phyloP scores from a whole-genome alignment of 2,329 filamentous ascomycete species.

The Aspergillus hortae region DNA sequence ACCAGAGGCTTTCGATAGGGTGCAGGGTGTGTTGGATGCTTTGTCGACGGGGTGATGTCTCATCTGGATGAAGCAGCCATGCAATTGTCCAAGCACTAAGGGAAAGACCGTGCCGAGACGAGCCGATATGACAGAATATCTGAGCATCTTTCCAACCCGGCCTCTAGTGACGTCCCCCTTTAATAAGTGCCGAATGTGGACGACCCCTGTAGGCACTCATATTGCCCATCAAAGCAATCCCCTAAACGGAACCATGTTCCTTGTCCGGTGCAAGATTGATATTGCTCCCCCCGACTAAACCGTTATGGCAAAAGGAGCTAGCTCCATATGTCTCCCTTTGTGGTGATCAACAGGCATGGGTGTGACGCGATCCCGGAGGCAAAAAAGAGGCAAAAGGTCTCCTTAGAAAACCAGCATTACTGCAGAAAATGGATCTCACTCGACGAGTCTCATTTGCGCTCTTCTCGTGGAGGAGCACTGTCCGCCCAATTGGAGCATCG shows the following conservation, averaged over 20 bases:
- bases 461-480: neutral
- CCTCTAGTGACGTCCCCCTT: neutral
- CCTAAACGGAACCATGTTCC: conserved; percentile 4
- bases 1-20: neutral
- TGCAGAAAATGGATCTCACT: conserved; percentile 10
- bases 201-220: conserved; percentile 1
- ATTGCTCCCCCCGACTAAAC: conserved; percentile 2
- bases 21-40: neutral
- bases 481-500: neutral
- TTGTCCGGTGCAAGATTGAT: conserved; percentile 8
- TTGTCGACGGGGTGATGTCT: neutral
- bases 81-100: neutral
- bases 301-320: neutral
- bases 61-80: neutral
- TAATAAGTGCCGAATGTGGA: neutral
- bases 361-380: neutral
- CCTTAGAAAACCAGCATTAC: neutral
- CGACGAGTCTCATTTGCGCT: conserved; percentile 11
- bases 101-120: neutral
- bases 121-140: neutral
- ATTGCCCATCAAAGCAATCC: conserved; percentile 7
- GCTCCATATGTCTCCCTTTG: neutral
- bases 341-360: conserved; percentile 8
- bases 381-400: neutral
- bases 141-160: too few species aligned